These are phyloP conservation scores for Cyanodermella asteris DNA, from an alignment of 2,329 filamentous ascomycete species.

Conservation along the genomic window DNA sequence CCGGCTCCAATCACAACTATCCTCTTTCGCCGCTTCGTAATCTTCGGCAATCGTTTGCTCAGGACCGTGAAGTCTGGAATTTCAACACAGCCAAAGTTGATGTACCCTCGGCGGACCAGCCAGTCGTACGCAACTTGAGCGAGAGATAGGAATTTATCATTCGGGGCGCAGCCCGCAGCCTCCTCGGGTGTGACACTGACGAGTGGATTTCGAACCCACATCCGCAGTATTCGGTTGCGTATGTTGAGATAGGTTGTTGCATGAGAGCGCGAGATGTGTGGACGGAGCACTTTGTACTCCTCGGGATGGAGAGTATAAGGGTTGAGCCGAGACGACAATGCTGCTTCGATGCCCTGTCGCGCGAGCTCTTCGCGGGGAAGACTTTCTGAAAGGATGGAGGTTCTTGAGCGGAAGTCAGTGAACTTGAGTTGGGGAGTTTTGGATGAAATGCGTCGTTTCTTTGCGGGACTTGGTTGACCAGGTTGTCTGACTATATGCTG, in stretches of 20 bases:
- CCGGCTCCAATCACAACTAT: constrained; percentile 80
- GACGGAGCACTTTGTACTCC: constrained; percentile 60
- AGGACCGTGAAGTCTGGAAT: constrained; percentile 27
- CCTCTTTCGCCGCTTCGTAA: constrained; percentile 43
- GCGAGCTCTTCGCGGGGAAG: constrained; percentile 59
- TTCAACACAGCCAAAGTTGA: constrained; percentile 86
- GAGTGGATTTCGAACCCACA: constrained; percentile 77
- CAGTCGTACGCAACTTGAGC: constrained; percentile 81
- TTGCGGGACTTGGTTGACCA: no score
- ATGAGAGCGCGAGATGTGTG: constrained; percentile 68
- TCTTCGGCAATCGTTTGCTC: constrained; percentile 22
- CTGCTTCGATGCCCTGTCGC: constrained; percentile 74
- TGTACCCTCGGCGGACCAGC: constrained; percentile 76
- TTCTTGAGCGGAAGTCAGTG: constrained; percentile 44
- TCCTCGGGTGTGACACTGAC: constrained; percentile 63
- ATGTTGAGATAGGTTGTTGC: constrained; percentile 94
- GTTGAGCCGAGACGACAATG: constrained; percentile 71
- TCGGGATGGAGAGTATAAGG: constrained; percentile 71
- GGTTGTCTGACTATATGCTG: no score
- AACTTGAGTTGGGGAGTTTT: constrained; percentile 10
- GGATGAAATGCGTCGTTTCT: no score
- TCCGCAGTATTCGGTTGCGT: constrained; percentile 71
- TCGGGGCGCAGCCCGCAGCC: constrained; percentile 74
- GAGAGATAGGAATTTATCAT: constrained; percentile 69
- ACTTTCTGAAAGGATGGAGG: constrained; percentile 54